Evolutionary conservation across 768 basidiomycete species (phyloP).

Genomic region (Amanita thiersii): DNA sequence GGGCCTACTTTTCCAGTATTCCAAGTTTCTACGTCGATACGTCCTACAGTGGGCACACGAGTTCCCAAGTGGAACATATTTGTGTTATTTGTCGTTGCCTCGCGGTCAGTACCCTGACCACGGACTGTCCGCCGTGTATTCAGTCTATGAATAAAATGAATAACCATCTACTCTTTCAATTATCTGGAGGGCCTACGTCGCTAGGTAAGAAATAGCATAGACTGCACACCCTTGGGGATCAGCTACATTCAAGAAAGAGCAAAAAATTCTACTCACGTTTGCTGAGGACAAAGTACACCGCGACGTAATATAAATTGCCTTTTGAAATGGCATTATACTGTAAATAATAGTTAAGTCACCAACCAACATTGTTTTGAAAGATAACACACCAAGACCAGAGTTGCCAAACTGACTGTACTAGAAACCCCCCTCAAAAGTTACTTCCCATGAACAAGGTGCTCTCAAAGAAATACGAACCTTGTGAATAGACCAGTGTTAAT

Average conservation of each 20-base stretch:
- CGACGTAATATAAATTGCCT: constrained; percentile 54
- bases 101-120: constrained; percentile 49
- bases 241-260: background rate
- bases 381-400: constrained; percentile 44
- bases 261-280: constrained; percentile 42
- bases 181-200: constrained; percentile 11
- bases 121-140: constrained; percentile 51
- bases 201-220: constrained; percentile 43
- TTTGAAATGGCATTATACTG: constrained; percentile 48
- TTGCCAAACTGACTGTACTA: constrained; percentile 38
- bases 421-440: constrained; percentile 1
- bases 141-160: constrained; percentile 27
- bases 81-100: constrained; percentile 30
- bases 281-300: constrained; percentile 55
- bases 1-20: constrained; percentile 20
- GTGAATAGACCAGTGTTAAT: constrained; percentile 62
- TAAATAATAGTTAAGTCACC: background rate
- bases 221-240: constrained; percentile 24
- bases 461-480: constrained; percentile 26
- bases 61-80: constrained; percentile 45
- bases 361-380: background rate
- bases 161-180: too few relatives aligned
- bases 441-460: constrained; percentile 3
- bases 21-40: constrained; percentile 25
- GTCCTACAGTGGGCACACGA: constrained; percentile 32